A percentile compares a stretch with the other conserved stretches of the same genome.
These are phyloP conservation scores for Clarkia xantiana DNA, from an alignment of 345 rosid genomes.

Conservation along the genomic window DNA sequence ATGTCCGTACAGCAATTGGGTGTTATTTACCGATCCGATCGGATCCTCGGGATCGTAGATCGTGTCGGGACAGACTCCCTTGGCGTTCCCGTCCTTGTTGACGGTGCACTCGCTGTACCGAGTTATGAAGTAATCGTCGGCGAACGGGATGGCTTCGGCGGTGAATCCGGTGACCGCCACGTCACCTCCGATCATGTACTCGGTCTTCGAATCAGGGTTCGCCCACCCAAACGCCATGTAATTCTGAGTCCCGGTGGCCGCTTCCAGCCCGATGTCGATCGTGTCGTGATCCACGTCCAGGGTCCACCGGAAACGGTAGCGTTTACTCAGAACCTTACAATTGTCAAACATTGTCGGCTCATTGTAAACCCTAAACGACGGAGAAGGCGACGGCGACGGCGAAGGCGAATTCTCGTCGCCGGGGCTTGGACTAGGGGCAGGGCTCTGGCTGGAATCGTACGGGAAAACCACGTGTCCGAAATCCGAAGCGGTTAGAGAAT, in stretches of 20 bases:
- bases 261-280: constrained; percentile 79
- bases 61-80: constrained; percentile 84
- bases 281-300: constrained; percentile 38
- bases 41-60: constrained; percentile 36
- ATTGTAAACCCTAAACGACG: constrained; percentile 6
- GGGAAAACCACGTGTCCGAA: constrained; percentile 57
- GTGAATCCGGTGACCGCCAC: constrained; percentile 66
- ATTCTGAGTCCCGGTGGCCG: constrained; percentile 37
- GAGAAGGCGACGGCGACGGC: too few species aligned
- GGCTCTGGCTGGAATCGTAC: constrained; percentile 13
- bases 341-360: constrained; percentile 70
- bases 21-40: constrained; percentile 50
- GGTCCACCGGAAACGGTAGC: constrained; percentile 66
- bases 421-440: constrained; percentile 2
- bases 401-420: constrained; percentile 8
- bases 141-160: constrained; percentile 58
- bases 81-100: constrained; percentile 40
- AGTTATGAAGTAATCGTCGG: constrained; percentile 75
- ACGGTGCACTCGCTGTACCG: constrained; percentile 52
- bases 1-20: constrained; percentile 68
- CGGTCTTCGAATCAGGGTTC: constrained; percentile 27
- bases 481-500: constrained; percentile 47
- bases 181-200: constrained; percentile 62
- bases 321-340: constrained; percentile 51
- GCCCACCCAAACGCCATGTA: constrained; percentile 99